Base-by-base conservation (phyloP, 805 yeast species). In the Starmera amethionina region DNA sequence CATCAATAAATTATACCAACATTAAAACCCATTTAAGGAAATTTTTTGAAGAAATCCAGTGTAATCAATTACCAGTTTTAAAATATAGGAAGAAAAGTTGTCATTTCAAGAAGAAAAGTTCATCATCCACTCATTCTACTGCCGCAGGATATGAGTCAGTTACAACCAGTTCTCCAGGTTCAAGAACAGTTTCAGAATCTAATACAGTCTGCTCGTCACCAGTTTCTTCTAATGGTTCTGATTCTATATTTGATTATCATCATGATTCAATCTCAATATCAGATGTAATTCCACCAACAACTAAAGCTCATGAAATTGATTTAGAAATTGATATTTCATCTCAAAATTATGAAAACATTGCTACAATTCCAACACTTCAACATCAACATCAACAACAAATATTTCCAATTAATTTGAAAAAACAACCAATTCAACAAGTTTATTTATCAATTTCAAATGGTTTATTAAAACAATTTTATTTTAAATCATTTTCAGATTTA, bases 401-500 rank as follows among this genome's bases (percentile, higher is more conserved):
- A 11, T 4, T 22, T 30, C 12, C 29, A 36, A n/a, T 38, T 19
- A 6, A n/a, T 14, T 1, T 25, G 34, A 19, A 41, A 31, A 22
- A 51, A 6, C 31, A 22, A 46, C 39, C 34, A 44, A 37, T 29
- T 42, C 42, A 31, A 34, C 29, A 2, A 34, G 34, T 45, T 62
- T 47, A 50, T 54, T 42, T 49, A 22, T 22, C 27, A 33, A 70
- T 72, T 10, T 64, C 73, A 12, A 72, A 70, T 44, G 77, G 77
- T 27, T 67, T 69, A 42, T 53, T 72, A 42, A 63, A 67, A 16
- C 62, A 72, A 37, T 71, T 67, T 45, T 65, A 74, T 2, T 72
- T 72, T 38, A 46, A 44, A 3, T 53, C 57, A 13, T 31, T 36
- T 2, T 36, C 42, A 4, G 54, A 54, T 44, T 34, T 50, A 12